These are phyloP conservation scores for Stagonosporopsis rhizophila DNA, from an alignment of 2,329 filamentous ascomycete species.

Conservation along the genomic window DNA sequence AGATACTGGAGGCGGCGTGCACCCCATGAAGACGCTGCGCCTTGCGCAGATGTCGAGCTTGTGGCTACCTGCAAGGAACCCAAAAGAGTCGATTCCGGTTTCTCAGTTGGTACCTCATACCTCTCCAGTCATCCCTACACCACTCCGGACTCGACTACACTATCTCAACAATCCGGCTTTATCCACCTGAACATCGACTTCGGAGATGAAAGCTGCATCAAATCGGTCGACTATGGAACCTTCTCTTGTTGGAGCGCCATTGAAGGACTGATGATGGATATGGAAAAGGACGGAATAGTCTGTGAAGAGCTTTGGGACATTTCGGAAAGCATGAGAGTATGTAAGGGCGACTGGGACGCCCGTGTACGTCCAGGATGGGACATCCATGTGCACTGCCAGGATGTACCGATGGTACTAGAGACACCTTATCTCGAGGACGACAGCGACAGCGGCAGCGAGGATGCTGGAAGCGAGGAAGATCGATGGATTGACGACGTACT, in stretches of 20 bases:
- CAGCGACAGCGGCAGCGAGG: conserved; percentile 5
- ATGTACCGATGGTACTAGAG: neutral
- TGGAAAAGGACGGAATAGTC: conserved; percentile 91
- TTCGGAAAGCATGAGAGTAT: conserved; percentile 85
- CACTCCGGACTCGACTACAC: neutral
- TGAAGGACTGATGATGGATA: conserved; percentile 82
- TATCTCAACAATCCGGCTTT: neutral
- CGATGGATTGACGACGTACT: conserved; percentile 4
- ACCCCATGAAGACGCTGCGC: neutral
- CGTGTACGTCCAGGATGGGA: conserved; percentile 21
- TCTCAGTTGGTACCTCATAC: neutral
- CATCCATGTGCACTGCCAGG: conserved; percentile 15
- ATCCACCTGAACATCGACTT: conserved; percentile 8
- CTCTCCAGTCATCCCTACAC: neutral
- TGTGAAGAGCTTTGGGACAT: conserved; percentile 72
- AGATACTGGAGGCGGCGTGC: neutral
- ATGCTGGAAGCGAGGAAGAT: neutral
- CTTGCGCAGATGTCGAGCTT: neutral
- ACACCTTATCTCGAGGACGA: neutral
- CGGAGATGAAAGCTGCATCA: conserved; percentile 6
- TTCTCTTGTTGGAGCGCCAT: conserved; percentile 22
- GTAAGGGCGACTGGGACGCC: conserved; percentile 69
- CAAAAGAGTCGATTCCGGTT: neutral
- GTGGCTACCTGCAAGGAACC: neutral
- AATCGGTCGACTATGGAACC: conserved; percentile 19